Conservation (phyloP, 2,329 filamentous ascomycete genomes). For the Fragosphaeria purpurea region DNA sequence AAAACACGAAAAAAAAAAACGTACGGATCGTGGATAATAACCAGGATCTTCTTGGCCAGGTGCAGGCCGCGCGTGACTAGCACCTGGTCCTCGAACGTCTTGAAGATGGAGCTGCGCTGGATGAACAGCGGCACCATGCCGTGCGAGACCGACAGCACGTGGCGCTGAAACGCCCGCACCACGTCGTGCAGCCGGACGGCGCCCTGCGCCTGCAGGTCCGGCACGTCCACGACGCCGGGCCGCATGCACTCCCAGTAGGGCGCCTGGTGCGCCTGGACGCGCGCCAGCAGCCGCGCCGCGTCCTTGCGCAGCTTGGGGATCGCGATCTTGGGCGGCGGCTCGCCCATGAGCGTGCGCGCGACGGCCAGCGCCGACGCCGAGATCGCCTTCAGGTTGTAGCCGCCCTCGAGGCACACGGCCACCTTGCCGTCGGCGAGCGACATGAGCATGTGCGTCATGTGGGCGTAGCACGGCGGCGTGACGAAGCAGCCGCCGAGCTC, state of each 20-base stretch:
- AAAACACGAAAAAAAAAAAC: conserved; percentile 18
- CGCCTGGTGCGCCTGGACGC: conserved; percentile 51
- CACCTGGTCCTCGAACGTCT: conserved; percentile 77
- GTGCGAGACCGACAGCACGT: conserved; percentile 58
- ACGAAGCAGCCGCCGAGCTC: conserved; percentile 89
- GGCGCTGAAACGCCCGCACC: conserved; percentile 66
- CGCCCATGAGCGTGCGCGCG: conserved; percentile 86
- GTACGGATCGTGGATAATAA: conserved; percentile 87
- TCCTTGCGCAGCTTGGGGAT: conserved; percentile 48
- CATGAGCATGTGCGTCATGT: conserved; percentile 99
- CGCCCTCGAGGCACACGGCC: conserved; percentile 87
- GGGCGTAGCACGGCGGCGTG: conserved; percentile 80
- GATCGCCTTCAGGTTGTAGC: conserved; percentile 89
- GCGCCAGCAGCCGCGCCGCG: conserved; percentile 45
- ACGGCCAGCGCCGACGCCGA: conserved; percentile 88
- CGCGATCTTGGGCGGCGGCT: conserved; percentile 61
- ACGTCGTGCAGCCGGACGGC: conserved; percentile 66
- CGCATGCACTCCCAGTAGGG: conserved; percentile 85
- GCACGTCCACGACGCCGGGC: conserved; percentile 49
- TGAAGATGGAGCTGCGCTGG: conserved; percentile 60
- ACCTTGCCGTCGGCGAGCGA: conserved; percentile 81
- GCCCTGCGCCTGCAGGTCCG: conserved; percentile 40
- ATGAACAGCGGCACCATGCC: conserved; percentile 75
- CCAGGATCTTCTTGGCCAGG: conserved; percentile 56
- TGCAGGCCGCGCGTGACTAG: conserved; percentile 66